phyloP scores from a whole-genome alignment of 2,329 filamentous ascomycete genomes.

The Thyridium curvatum region DNA sequence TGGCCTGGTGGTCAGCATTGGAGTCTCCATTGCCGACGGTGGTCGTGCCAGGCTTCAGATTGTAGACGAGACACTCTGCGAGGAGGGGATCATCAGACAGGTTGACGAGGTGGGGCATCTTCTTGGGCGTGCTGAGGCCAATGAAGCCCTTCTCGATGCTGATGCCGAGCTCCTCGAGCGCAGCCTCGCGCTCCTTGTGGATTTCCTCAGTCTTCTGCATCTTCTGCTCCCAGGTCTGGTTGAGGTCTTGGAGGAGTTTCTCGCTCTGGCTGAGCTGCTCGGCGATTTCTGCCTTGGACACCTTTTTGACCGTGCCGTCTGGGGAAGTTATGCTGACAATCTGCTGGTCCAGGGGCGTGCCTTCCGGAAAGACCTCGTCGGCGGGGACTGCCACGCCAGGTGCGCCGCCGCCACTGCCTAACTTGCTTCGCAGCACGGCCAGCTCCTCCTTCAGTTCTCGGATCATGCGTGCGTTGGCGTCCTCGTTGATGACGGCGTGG shows the following conservation, averaged over 20 bases:
- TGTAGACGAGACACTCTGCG: constrained; percentile 95
- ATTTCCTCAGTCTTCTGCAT: constrained; percentile 92
- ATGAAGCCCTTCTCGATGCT: constrained; percentile 99
- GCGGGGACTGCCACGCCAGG: constrained; percentile 46
- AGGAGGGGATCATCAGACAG: constrained; percentile 90
- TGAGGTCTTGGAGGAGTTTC: constrained; percentile 90
- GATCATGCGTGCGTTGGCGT: constrained; percentile 98
- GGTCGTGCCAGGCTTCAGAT: constrained; percentile 90
- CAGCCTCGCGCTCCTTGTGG: constrained; percentile 92
- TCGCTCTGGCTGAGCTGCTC: constrained; percentile 95
- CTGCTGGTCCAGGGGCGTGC: constrained; percentile 89
- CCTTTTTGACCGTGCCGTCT: constrained; percentile 85
- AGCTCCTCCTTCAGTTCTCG: constrained; percentile 95
- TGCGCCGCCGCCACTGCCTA: constrained; percentile 48
- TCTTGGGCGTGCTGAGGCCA: constrained; percentile 91
- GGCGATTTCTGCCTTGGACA: constrained; percentile 96
- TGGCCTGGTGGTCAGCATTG: constrained; percentile 65
- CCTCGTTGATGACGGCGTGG: constrained; percentile 97
- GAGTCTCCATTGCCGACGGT: constrained; percentile 92
- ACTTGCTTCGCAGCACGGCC: constrained; percentile 76
- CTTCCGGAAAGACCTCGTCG: constrained; percentile 84
- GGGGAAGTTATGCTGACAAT: constrained; percentile 88
- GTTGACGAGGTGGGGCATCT: constrained; percentile 98
- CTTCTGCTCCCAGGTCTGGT: constrained; percentile 99
- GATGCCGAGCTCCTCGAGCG: constrained; percentile 92